Percentiles rank a stretch among this genome's conserved stretches.
phyloP scores from a whole-genome alignment of 2,329 filamentous ascomycete genomes.

The Zasmidium cellare region DNA sequence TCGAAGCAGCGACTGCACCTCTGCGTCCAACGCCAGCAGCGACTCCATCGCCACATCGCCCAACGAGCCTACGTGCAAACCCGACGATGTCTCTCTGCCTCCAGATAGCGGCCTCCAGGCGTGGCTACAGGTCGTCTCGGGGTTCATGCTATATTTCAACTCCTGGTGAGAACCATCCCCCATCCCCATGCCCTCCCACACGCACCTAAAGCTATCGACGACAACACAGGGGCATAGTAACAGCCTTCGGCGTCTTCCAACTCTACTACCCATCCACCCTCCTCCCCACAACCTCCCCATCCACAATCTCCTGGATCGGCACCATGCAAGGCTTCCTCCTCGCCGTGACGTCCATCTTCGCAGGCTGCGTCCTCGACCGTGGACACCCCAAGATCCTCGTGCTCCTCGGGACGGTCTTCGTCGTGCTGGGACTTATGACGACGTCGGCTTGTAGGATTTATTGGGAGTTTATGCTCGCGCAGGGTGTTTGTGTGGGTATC shows the following conservation, averaged over 20 bases:
- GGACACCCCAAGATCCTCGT: slow-evolving; percentile 44
- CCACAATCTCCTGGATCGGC: slow-evolving; percentile 51
- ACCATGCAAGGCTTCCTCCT: slow-evolving; percentile 52
- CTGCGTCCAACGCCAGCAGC: neutral
- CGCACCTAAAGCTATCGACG: neutral
- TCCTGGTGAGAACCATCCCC: slow-evolving; percentile 36
- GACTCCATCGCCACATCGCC: neutral
- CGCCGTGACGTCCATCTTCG: slow-evolving; percentile 50
- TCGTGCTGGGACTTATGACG: slow-evolving; percentile 53
- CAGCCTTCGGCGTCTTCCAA: slow-evolving; percentile 43
- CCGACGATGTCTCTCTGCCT: neutral
- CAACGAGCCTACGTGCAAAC: neutral
- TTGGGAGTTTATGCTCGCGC: slow-evolving; percentile 54
- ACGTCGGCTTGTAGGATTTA: slow-evolving; percentile 47
- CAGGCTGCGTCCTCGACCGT: slow-evolving; percentile 51
- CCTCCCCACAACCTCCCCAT: slow-evolving; percentile 1
- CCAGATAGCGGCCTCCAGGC: slow-evolving; percentile 46
- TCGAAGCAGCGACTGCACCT: neutral
- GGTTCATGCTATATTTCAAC: slow-evolving; percentile 50
- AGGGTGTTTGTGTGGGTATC: slow-evolving; percentile 46
- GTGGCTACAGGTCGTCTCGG: slow-evolving; percentile 47
- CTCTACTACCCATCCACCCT: slow-evolving; percentile 44
- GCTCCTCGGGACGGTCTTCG: slow-evolving; percentile 36
- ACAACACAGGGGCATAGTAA: slow-evolving; percentile 23
- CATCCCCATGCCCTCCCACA: neutral